These are phyloP conservation scores for Metarhizium album DNA, from an alignment of 2,329 filamentous ascomycete species.

Conservation along the genomic window DNA sequence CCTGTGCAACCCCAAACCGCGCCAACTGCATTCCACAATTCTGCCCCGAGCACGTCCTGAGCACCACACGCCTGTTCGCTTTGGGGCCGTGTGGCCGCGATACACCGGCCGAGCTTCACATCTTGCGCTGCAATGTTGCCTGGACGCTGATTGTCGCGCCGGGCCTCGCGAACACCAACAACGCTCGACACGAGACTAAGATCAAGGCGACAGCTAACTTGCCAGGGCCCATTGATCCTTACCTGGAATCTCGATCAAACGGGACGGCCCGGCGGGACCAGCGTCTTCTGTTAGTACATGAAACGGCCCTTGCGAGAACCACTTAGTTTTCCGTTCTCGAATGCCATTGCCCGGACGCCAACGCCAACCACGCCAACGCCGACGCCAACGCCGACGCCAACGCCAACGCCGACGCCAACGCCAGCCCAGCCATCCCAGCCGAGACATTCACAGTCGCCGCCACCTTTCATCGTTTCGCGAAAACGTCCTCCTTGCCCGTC, in stretches of 20 bases:
- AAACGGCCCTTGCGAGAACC: slow-evolving; percentile 4
- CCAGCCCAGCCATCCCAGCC: neutral
- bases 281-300: neutral
- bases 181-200: neutral
- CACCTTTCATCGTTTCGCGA: neutral
- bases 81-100: neutral
- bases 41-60: neutral
- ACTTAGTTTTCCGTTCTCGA: slow-evolving; percentile 2
- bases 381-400: too few species aligned
- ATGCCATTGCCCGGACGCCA: neutral
- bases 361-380: too few species aligned
- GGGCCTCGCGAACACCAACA: neutral
- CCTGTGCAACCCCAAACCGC: neutral
- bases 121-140: neutral
- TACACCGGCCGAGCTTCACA: neutral
- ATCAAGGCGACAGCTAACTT: neutral
- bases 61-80: neutral
- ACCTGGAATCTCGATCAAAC: slow-evolving; percentile 3
- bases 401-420: too few species aligned
- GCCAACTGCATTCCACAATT: neutral
- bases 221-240: slow-evolving; percentile 2
- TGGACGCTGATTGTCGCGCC: neutral
- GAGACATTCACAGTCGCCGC: neutral
- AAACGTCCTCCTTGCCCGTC: neutral
- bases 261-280: slow-evolving; percentile 6